Percentiles rank a stretch among this genome's conserved stretches.
phyloP scores from a whole-genome alignment of 805 yeast species.

The Lipomyces sp. region DNA sequence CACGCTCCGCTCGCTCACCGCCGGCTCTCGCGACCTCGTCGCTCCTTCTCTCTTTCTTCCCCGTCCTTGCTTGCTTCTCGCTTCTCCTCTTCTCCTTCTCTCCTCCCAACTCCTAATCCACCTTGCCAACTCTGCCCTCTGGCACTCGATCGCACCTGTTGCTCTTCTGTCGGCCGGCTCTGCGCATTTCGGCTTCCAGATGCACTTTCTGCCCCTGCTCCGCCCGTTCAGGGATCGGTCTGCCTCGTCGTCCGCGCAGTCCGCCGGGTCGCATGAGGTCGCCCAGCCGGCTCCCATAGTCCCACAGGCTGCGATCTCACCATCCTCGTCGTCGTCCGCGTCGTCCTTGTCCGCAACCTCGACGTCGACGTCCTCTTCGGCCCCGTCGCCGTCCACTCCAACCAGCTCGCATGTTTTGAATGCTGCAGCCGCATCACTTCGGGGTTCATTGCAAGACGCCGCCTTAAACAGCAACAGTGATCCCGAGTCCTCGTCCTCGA shows the following conservation, averaged over 20 bases:
- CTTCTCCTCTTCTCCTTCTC: neutral
- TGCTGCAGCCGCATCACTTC: constrained; percentile 14
- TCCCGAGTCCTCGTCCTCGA: constrained; percentile 15
- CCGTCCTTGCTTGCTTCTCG: neutral
- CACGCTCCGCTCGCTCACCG: constrained; percentile 14
- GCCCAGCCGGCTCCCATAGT: neutral
- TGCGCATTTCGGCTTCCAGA: constrained; percentile 12
- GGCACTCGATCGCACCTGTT: neutral
- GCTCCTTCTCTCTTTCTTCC: constrained; percentile 6
- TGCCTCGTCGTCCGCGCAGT: constrained; percentile 19
- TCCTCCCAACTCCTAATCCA: neutral
- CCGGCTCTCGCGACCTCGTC: constrained; percentile 14
- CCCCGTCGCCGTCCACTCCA: constrained; percentile 17
- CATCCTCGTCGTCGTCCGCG: constrained; percentile 24
- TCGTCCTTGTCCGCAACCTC: constrained; percentile 14
- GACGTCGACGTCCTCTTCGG: constrained; percentile 11
- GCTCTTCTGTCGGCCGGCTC: constrained; percentile 4
- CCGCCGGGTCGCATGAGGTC: constrained; percentile 16
- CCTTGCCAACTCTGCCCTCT: no score
- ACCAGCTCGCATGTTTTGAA: constrained; percentile 9
- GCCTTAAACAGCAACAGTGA: neutral
- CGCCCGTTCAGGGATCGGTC: constrained; percentile 30
- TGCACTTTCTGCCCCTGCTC: constrained; percentile 33
- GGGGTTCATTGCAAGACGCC: neutral
- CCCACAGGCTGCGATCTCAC: constrained; percentile 14